Conservation (phyloP, 2,329 filamentous ascomycete genomes). For the Pestalotiopsis sp. region DNA sequence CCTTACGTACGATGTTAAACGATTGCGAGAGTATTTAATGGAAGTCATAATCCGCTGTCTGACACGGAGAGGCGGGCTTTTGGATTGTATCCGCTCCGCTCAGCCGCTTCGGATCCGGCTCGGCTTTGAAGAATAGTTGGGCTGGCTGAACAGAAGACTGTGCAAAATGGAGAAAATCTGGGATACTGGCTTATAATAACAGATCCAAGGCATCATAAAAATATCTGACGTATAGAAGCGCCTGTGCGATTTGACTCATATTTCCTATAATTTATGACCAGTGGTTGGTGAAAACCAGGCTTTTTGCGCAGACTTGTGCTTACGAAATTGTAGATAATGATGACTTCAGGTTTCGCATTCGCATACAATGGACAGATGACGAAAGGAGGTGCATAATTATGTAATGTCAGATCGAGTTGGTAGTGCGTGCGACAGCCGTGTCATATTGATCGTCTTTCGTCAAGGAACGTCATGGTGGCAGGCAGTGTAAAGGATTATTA, state of each 20-base stretch:
- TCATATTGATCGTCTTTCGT: background rate
- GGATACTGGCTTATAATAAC: too few relatives aligned
- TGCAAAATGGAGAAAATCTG: too few relatives aligned
- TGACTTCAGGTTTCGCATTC: background rate
- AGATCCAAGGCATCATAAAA: too few relatives aligned
- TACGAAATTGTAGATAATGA: background rate
- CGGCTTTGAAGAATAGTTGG: background rate
- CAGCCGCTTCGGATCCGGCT: background rate
- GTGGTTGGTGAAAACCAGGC: too few relatives aligned
- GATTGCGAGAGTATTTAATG: background rate
- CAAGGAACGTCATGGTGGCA: background rate
- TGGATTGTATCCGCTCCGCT: background rate
- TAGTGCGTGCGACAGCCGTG: background rate
- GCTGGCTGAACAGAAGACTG: too few relatives aligned
- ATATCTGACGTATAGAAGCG: too few relatives aligned
- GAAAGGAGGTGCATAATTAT: background rate
- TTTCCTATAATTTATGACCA: too few relatives aligned
- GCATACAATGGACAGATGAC: background rate
- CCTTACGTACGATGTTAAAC: too few relatives aligned
- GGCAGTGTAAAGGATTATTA: background rate
- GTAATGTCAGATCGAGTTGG: background rate
- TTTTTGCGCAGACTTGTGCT: too few relatives aligned
- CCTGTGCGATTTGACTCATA: too few relatives aligned
- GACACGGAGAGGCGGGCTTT: background rate
- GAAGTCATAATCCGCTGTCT: constrained; percentile 9